Percentiles rank a stretch among this genome's conserved stretches.
Conservation (phyloP, 345 rosid species). For the Eucalyptus paniculata region DNA sequence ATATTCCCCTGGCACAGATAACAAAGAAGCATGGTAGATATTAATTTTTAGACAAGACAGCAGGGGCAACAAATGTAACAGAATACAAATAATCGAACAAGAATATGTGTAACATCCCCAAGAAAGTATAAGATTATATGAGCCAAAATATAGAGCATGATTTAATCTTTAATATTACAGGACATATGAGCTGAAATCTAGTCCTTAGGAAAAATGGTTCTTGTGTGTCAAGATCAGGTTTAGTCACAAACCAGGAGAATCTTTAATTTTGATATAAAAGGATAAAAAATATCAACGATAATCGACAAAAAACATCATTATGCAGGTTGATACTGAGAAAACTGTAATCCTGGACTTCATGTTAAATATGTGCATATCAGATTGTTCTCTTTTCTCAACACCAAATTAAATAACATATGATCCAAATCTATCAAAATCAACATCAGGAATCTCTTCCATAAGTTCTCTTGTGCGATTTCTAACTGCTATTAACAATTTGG, state of each 20-base stretch:
- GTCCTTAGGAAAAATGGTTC: not conserved
- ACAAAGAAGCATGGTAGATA: not conserved
- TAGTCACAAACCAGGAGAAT: not conserved
- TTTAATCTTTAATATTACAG: not conserved
- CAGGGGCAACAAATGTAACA: not conserved
- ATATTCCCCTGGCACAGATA: constrained; percentile 48
- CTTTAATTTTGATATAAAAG: not conserved
- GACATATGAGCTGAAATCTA: not conserved
- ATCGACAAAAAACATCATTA: not conserved
- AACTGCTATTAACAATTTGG: not conserved
- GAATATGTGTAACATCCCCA: not conserved
- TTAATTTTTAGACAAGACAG: not conserved
- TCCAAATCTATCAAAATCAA: not conserved
- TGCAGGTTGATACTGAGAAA: not conserved
- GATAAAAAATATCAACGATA: not conserved
- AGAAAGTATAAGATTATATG: not conserved
- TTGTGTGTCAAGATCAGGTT: not conserved
- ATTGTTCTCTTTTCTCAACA: not conserved
- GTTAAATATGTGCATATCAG: not conserved
- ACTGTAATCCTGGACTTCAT: not conserved
- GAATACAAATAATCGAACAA: not conserved
- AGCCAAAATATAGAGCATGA: not conserved
- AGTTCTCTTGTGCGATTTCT: not conserved
- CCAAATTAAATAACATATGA: not conserved
- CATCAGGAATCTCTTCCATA: not conserved